Conservation (phyloP, 192 early-diverging fungal species). For the Paraglomus occultum region DNA sequence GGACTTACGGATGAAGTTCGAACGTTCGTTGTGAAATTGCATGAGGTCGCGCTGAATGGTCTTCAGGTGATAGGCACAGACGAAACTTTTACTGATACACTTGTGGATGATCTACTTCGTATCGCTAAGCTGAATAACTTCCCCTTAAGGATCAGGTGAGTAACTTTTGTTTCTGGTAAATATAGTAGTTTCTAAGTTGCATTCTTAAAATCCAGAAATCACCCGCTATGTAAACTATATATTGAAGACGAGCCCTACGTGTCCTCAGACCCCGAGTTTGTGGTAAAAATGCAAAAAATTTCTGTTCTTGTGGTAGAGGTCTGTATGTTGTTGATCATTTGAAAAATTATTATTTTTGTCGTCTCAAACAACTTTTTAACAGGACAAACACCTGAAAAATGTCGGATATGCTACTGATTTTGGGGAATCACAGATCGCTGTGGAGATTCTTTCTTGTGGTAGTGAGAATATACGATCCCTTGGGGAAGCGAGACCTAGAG, state of each 20-base stretch:
- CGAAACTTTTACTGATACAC: background rate
- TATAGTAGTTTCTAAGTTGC: background rate
- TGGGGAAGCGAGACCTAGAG: background rate
- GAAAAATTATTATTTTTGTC: background rate
- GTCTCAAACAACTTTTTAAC: constrained; percentile 20
- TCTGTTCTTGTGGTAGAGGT: background rate
- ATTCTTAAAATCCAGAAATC: constrained; percentile 6
- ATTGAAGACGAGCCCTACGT: background rate
- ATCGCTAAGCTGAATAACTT: background rate
- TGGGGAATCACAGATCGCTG: constrained; percentile 7
- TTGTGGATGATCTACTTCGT: background rate
- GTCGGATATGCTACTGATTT: background rate
- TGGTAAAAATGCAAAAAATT: background rate
- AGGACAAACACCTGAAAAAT: constrained; percentile 13
- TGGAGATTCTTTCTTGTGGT: constrained; percentile 9
- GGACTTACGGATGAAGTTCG: background rate
- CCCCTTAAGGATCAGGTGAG: background rate
- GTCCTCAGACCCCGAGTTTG: background rate
- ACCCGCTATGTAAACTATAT: background rate
- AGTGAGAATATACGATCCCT: background rate
- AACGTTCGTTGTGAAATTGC: background rate
- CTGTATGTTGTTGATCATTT: constrained; percentile 19
- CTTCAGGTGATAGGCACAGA: background rate
- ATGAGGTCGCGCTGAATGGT: background rate
- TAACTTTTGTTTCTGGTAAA: background rate